Conservation (phyloP, 1,139 yeast genomes). For the Nadsonia starkeyi-henricii region DNA sequence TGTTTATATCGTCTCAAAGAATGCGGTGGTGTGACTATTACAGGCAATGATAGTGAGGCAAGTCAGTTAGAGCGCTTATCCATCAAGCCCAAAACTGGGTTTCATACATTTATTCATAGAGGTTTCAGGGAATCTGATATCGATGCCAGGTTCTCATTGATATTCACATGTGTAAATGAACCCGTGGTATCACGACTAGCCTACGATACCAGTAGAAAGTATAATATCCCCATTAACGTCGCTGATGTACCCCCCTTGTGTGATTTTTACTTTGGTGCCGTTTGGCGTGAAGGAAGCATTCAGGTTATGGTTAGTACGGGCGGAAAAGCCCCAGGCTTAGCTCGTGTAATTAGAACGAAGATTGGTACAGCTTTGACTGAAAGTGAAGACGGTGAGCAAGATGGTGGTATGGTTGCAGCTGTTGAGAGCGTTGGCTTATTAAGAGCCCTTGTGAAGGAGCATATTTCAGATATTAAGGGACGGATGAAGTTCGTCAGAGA, state of each 20-base stretch:
- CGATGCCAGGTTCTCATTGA: constrained; percentile 37
- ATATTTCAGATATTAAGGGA: constrained; percentile 30
- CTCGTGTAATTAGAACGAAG: constrained; percentile 48
- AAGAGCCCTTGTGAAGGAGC: constrained; percentile 37
- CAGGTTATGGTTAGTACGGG: constrained; percentile 78
- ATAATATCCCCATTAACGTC: constrained; percentile 54
- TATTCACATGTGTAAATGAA: constrained; percentile 66
- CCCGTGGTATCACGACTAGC: constrained; percentile 45
- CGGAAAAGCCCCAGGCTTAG: constrained; percentile 70
- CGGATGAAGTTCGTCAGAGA: constrained; percentile 64
- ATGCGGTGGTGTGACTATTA: constrained; percentile 4
- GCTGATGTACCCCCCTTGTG: constrained; percentile 77
- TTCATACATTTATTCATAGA: neutral
- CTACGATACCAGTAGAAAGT: constrained; percentile 41
- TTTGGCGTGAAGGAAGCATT: constrained; percentile 60
- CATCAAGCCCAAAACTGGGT: constrained; percentile 9
- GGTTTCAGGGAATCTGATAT: constrained; percentile 10
- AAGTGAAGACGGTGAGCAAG: constrained; percentile 17
- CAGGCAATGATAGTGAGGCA: constrained; percentile 5
- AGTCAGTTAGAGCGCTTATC: constrained; percentile 4
- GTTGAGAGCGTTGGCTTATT: constrained; percentile 50
- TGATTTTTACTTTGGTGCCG: constrained; percentile 77
- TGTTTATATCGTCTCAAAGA: constrained; percentile 2
- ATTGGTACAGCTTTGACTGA: constrained; percentile 31
- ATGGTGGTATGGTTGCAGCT: constrained; percentile 36